Percentiles rank a stretch among this genome's conserved stretches.
Evolutionary conservation across 495 filamentous ascomycete genomes (phyloP).

Genomic region (Neurospora tetraspora): DNA sequence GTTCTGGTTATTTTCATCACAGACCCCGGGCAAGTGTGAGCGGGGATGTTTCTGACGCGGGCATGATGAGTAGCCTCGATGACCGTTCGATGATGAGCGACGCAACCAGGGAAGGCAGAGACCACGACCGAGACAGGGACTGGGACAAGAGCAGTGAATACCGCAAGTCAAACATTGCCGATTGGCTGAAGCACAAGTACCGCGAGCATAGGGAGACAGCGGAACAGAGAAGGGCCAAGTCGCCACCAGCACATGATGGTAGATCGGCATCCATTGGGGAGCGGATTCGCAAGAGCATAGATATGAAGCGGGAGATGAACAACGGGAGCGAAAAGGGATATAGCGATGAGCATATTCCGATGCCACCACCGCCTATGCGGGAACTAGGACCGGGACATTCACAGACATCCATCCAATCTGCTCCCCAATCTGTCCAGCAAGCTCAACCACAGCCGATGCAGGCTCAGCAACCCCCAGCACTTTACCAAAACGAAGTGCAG

Average conservation of each 20-base stretch:
- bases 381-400: not conserved
- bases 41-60: slow-evolving; percentile 41
- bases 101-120: not conserved
- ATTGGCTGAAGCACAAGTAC: slow-evolving; percentile 78
- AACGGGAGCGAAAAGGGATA: not conserved
- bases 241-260: slow-evolving; percentile 21
- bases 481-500: not conserved
- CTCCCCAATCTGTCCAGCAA: not conserved
- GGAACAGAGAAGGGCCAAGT: slow-evolving; percentile 45
- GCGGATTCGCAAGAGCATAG: slow-evolving; percentile 30
- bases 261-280: slow-evolving; percentile 13
- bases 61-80: slow-evolving; percentile 24
- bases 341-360: not conserved
- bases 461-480: not conserved
- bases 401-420: not conserved
- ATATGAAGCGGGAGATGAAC: slow-evolving; percentile 22
- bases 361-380: not conserved
- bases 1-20: slow-evolving; percentile 25
- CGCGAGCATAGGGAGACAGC: slow-evolving; percentile 62
- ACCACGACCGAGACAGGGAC: slow-evolving; percentile 17
- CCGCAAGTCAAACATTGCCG: slow-evolving; percentile 56
- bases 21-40: slow-evolving; percentile 45
- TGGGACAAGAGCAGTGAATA: slow-evolving; percentile 44
- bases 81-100: slow-evolving; percentile 15
- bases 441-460: not conserved